A percentile compares a stretch with the other conserved stretches of the same genome.
These are phyloP conservation scores for Emericellopsis atlantica DNA, from an alignment of 2,329 filamentous ascomycete species.

Conservation along the genomic window DNA sequence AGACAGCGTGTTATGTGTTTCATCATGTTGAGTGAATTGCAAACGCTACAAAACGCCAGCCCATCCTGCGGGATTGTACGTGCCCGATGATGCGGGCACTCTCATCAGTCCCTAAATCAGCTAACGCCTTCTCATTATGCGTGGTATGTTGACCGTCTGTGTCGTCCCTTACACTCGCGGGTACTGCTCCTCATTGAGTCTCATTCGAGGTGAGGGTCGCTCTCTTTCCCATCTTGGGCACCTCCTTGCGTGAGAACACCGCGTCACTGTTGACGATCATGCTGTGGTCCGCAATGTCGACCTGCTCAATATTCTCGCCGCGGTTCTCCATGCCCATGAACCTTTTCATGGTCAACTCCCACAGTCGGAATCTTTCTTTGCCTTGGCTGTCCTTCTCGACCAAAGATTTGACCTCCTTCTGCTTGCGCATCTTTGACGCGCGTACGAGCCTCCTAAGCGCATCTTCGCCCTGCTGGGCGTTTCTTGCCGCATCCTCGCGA, in stretches of 20 bases:
- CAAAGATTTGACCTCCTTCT: conserved; percentile 47
- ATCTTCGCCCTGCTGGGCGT: conserved; percentile 49
- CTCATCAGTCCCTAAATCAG: no score
- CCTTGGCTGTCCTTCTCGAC: conserved; percentile 39
- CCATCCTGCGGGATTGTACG: no score
- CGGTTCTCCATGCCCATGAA: conserved; percentile 26
- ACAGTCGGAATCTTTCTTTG: conserved; percentile 43
- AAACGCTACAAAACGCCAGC: no score
- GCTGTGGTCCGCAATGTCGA: conserved; percentile 48
- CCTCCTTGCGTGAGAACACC: conserved; percentile 37
- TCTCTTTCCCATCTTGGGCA: conserved; percentile 31
- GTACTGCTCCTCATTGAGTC: no score
- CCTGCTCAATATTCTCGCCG: conserved; percentile 20
- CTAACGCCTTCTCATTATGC: no score
- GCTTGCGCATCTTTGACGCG: conserved; percentile 50
- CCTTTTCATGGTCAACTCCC: conserved; percentile 48
- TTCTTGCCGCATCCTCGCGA: conserved; percentile 44
- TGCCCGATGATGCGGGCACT: no score
- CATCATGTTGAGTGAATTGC: no score
- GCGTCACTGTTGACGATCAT: conserved; percentile 50
- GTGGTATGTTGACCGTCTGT: no score
- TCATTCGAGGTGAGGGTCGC: no score
- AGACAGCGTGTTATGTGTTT: no score
- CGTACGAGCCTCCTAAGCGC: conserved; percentile 46
- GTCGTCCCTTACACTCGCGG: no score